Evolutionary conservation across 768 basidiomycete genomes (phyloP).

Genomic region (Boletus rubroflammeus): DNA sequence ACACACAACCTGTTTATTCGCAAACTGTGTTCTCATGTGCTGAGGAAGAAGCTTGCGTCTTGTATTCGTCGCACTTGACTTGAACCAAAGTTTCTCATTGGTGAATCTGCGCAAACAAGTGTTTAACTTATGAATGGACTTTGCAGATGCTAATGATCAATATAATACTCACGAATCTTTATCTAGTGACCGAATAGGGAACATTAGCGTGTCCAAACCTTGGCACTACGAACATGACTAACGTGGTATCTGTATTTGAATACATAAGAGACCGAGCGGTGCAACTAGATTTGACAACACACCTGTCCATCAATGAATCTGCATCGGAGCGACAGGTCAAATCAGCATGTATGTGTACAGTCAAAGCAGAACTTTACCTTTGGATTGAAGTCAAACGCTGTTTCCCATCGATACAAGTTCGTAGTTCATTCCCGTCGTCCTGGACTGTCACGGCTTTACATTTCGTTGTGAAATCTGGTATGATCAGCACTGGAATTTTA

Average conservation of each 20-base stretch:
- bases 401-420: conserved; percentile 70
- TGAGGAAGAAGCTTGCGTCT: conserved; percentile 33
- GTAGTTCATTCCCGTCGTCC: conserved; percentile 41
- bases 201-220: conserved; percentile 5
- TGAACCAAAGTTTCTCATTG: conserved; percentile 38
- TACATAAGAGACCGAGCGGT: background rate
- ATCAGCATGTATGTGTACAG: background rate
- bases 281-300: conserved; percentile 23
- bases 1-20: conserved; percentile 46
- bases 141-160: background rate
- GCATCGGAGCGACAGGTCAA: background rate
- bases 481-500: background rate
- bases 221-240: conserved; percentile 17
- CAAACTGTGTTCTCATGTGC: conserved; percentile 35
- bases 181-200: conserved; percentile 24
- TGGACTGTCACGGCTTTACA: conserved; percentile 36
- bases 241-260: conserved; percentile 41
- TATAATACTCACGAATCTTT: conserved; percentile 36
- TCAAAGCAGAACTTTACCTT: conserved; percentile 35
- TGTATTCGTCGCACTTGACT: conserved; percentile 17
- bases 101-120: conserved; percentile 22
- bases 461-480: background rate
- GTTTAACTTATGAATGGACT: background rate
- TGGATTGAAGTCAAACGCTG: conserved; percentile 66
- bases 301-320: conserved; percentile 59